A percentile compares a stretch with the other conserved stretches of the same genome.
These are phyloP conservation scores for Talaromyces atroroseus DNA, from an alignment of 2,329 filamentous ascomycete species.

Conservation along the genomic window DNA sequence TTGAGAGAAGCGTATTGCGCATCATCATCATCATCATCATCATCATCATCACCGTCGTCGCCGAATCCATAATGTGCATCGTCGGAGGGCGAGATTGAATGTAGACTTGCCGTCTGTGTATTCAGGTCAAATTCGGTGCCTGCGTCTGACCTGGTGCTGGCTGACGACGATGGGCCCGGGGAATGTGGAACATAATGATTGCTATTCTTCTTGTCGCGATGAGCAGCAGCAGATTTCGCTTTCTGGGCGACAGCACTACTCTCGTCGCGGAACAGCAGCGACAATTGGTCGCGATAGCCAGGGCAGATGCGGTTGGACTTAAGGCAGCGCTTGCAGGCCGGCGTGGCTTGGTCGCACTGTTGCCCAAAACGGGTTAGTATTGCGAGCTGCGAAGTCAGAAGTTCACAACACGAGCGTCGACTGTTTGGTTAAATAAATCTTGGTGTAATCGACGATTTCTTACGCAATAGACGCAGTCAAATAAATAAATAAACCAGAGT, in stretches of 20 bases:
- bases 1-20: neutral
- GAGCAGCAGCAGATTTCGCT: slow-evolving; percentile 36
- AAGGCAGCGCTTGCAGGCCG: slow-evolving; percentile 59
- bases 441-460: no score
- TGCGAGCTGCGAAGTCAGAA: neutral
- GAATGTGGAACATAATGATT: no score
- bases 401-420: no score
- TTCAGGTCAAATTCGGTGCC: neutral
- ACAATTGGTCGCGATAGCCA: slow-evolving; percentile 60
- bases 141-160: neutral
- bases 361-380: slow-evolving; percentile 9
- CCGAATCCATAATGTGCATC: slow-evolving; percentile 5
- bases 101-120: neutral
- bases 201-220: neutral
- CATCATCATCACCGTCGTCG: neutral
- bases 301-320: slow-evolving; percentile 57
- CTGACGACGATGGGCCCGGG: neutral
- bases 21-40: no score
- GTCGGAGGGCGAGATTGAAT: neutral
- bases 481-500: slow-evolving; percentile 1
- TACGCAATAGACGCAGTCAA: no score
- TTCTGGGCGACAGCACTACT: slow-evolving; percentile 58
- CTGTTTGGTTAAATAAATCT: no score
- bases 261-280: slow-evolving; percentile 62
- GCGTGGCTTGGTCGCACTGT: slow-evolving; percentile 57